Percentiles rank a stretch among this genome's conserved stretches.
Conservation (phyloP, 2,329 filamentous ascomycete species). For the Pestalotiopsis sp. region DNA sequence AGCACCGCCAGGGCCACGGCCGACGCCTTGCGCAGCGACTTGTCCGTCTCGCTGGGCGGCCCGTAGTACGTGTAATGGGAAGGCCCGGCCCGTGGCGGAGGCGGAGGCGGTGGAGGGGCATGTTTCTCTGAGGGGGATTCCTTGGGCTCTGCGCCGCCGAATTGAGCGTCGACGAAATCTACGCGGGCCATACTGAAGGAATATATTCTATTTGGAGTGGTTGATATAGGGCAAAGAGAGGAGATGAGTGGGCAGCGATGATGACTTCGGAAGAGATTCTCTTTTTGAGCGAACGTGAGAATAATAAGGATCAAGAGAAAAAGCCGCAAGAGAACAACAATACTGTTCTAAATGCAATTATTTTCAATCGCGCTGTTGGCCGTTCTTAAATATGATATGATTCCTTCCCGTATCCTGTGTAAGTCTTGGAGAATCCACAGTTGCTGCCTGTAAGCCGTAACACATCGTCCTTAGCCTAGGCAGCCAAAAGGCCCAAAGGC, state of each 20-base stretch:
- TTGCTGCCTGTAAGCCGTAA: neutral
- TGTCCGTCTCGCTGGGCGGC: constrained; percentile 7
- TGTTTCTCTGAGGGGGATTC: neutral
- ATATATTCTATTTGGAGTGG: neutral
- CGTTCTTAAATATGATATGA: neutral
- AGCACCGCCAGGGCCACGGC: constrained; percentile 21
- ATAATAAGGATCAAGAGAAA: neutral
- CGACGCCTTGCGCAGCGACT: constrained; percentile 15
- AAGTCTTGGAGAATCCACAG: neutral
- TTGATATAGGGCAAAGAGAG: neutral
- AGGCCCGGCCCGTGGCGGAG: neutral
- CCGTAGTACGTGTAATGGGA: constrained; percentile 3
- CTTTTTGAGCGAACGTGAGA: too few species aligned
- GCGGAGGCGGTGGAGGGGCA: neutral
- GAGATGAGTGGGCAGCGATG: neutral
- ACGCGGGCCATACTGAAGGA: neutral
- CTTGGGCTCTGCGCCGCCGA: constrained; percentile 1
- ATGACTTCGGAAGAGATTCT: too few species aligned
- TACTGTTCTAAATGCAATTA: neutral
- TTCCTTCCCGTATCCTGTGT: neutral
- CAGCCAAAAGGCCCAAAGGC: neutral
- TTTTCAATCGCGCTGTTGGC: neutral
- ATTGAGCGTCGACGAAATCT: neutral
- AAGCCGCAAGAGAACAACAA: neutral
- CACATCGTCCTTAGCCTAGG: neutral